These are phyloP conservation scores for Nitzschia sp. DNA, from an alignment of 108 stramenopile genomes.

Conservation along the genomic window DNA sequence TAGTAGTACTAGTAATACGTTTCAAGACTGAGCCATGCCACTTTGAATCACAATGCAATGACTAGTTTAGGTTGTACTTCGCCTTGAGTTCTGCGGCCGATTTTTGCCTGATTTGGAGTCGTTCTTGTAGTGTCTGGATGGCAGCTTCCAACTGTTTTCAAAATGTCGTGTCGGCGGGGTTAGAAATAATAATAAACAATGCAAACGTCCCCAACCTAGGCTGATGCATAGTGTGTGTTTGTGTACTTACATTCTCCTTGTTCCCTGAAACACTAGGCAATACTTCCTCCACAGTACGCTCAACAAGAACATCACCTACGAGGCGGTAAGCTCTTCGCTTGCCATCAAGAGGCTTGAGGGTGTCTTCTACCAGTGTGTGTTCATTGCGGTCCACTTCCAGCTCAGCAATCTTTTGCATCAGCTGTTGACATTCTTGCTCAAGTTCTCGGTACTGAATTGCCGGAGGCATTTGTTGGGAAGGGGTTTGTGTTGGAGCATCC, in stretches of 20 bases:
- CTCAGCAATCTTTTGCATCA: constrained; percentile 50
- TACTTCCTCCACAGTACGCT: constrained; percentile 92
- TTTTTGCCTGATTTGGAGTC: constrained; percentile 64
- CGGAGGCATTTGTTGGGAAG: constrained; percentile 14
- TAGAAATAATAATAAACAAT: no score
- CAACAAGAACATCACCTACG: constrained; percentile 92
- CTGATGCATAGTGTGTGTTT: no score
- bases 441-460: constrained; percentile 40
- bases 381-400: constrained; percentile 59
- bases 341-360: constrained; percentile 83
- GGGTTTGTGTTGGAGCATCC: neutral
- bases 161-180: no score
- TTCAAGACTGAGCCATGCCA: no score
- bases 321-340: constrained; percentile 87
- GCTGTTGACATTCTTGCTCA: constrained; percentile 46
- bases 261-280: constrained; percentile 86
- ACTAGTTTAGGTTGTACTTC: constrained; percentile 35
- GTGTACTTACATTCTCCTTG: constrained; percentile 75
- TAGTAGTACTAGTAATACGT: no score
- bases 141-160: constrained; percentile 59
- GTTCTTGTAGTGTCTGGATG: constrained; percentile 57
- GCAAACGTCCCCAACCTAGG: no score
- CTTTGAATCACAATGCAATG: no score
- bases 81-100: constrained; percentile 72
- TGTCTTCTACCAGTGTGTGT: constrained; percentile 86